phyloP scores from a whole-genome alignment of 129 eudicot genomes.

The Flaveria trinervia region DNA sequence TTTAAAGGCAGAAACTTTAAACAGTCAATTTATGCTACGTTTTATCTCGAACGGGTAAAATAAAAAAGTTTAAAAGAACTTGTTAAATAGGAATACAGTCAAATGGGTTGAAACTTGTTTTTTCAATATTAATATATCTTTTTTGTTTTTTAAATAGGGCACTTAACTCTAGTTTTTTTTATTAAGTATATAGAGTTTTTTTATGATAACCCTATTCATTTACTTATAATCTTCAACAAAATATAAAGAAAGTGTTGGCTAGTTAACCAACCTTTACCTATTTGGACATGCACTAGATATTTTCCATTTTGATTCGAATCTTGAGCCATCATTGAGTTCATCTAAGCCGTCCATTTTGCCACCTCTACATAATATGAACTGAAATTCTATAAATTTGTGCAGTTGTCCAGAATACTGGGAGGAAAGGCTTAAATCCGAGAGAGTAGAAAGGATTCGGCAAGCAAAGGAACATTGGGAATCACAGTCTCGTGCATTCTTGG shows the following conservation, averaged over 20 bases:
- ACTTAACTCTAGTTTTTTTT: neutral
- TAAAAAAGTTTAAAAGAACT: neutral
- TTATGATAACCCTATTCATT: neutral
- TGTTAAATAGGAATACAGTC: neutral
- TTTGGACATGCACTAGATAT: neutral
- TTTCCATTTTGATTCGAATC: neutral
- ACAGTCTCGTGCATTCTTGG: constrained; percentile 63
- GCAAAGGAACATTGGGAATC: constrained; percentile 89
- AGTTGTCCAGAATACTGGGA: constrained; percentile 94
- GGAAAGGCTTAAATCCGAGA: constrained; percentile 71
- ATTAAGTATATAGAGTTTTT: neutral
- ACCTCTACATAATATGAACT: neutral
- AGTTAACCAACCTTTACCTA: neutral
- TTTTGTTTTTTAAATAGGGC: neutral
- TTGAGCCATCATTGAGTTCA: neutral
- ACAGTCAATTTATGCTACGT: neutral
- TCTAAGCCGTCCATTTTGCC: neutral
- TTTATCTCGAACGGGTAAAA: neutral
- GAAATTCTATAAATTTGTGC: constrained; percentile 16
- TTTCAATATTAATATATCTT: no score
- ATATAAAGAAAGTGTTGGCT: neutral
- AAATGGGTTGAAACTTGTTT: neutral
- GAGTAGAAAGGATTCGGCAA: constrained; percentile 65
- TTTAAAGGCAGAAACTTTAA: neutral
- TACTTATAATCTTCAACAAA: neutral